Percentiles rank a stretch among this genome's conserved stretches.
These are phyloP conservation scores for Musa troglodytarum DNA, from an alignment of 176 grass and related monocot species.

Conservation along the genomic window DNA sequence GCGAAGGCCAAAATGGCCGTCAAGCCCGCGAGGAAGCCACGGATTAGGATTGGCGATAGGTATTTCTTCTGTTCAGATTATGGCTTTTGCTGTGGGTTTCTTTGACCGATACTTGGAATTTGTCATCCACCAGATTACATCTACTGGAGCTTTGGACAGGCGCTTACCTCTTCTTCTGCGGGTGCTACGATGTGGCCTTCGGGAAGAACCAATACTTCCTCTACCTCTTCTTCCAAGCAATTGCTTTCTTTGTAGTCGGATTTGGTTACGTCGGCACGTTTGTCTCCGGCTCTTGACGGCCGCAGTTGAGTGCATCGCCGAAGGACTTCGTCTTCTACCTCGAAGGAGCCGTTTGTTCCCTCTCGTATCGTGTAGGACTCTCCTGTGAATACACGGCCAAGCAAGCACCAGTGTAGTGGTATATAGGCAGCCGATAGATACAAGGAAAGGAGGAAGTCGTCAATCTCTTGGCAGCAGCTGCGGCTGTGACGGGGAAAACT, in stretches of 20 bases:
- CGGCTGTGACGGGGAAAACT: no score
- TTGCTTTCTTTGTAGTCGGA: constrained; percentile 57
- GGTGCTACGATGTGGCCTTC: constrained; percentile 48
- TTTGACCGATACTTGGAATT: neutral
- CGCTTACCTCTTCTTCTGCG: constrained; percentile 53
- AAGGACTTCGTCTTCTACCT: no score
- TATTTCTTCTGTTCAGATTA: constrained; percentile 18
- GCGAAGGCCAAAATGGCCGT: constrained; percentile 40
- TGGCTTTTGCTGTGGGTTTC: neutral
- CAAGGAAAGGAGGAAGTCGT: no score
- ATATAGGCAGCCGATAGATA: no score
- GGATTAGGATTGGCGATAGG: constrained; percentile 64
- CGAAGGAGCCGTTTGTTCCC: no score
- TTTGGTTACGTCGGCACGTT: constrained; percentile 74
- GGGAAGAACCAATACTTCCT: constrained; percentile 58
- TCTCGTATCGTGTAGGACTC: no score
- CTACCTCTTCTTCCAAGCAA: constrained; percentile 65
- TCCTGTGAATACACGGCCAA: no score
- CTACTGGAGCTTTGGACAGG: constrained; percentile 46
- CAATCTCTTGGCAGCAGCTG: no score
- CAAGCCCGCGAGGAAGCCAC: constrained; percentile 35
- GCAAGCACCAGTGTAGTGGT: no score
- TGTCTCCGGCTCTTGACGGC: constrained; percentile 17
- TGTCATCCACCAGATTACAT: constrained; percentile 41
- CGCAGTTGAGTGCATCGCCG: no score